Percentiles rank a stretch among this genome's conserved stretches.
Conservation (phyloP, 176 grass and related monocot genomes). For the Areca catechu region DNA sequence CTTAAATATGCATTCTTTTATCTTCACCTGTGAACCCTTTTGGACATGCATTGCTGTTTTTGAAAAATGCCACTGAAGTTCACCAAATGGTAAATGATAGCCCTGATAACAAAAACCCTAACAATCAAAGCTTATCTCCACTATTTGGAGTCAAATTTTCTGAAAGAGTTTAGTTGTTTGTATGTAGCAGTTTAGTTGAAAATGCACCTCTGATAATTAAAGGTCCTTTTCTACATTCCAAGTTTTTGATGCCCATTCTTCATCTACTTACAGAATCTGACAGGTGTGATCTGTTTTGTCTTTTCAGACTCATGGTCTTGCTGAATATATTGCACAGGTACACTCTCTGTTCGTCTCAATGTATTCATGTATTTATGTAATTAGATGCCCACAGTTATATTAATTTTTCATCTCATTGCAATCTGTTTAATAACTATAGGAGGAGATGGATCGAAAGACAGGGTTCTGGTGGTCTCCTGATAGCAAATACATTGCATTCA, state of each 20-base stretch:
- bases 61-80: too few species aligned
- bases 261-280: constrained; percentile 40
- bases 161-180: too few species aligned
- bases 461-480: constrained; percentile 99
- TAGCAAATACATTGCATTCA: constrained; percentile 77
- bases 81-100: too few species aligned
- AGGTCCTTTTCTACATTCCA: neutral
- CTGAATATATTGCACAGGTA: constrained; percentile 99
- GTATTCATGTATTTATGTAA: neutral
- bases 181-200: too few species aligned
- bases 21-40: too few species aligned
- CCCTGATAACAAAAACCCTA: too few species aligned
- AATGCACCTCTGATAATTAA: too few species aligned
- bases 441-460: constrained; percentile 99
- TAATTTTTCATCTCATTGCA: constrained; percentile 9
- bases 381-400: neutral
- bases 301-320: constrained; percentile 94
- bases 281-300: constrained; percentile 39
- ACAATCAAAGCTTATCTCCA: too few species aligned
- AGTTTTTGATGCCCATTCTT: constrained; percentile 13
- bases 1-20: too few species aligned
- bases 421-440: constrained; percentile 46
- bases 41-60: too few species aligned
- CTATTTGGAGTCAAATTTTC: too few species aligned
- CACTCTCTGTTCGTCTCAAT: neutral